Percentiles rank a stretch among this genome's conserved stretches.
Conservation (phyloP, 1,284 basidiomycete species). For the Heterobasidion irregulare region DNA sequence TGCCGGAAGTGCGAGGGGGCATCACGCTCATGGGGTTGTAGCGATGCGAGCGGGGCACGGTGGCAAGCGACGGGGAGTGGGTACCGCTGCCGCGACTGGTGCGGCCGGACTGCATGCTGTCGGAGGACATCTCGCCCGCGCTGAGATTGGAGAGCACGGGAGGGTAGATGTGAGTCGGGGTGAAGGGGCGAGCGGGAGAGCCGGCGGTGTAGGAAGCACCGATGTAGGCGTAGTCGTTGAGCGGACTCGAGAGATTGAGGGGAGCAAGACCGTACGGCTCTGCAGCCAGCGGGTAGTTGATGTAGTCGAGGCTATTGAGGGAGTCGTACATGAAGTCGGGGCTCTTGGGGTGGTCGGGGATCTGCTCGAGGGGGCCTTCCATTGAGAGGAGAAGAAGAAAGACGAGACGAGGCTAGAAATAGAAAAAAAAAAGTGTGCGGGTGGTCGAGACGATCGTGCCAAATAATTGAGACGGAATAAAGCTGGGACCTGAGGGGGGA, state of each 20-base stretch:
- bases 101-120: constrained; percentile 53
- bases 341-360: constrained; percentile 39
- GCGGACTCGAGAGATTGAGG: constrained; percentile 45
- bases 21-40: constrained; percentile 61
- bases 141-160: constrained; percentile 63
- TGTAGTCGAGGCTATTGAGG: constrained; percentile 41
- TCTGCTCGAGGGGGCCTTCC: constrained; percentile 43
- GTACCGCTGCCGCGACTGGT: constrained; percentile 60
- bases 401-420: constrained; percentile 16
- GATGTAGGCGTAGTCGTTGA: constrained; percentile 62
- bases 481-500: constrained; percentile 10
- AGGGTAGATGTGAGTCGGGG: constrained; percentile 63
- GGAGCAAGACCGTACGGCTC: constrained; percentile 33
- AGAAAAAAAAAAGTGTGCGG: constrained; percentile 8
- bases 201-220: constrained; percentile 38
- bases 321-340: constrained; percentile 49
- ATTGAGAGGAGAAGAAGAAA: constrained; percentile 21
- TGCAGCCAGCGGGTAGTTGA: constrained; percentile 36
- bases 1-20: constrained; percentile 19
- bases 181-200: constrained; percentile 58
- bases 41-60: constrained; percentile 62
- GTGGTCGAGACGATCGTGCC: constrained; percentile 14
- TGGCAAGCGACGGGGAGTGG: constrained; percentile 49
- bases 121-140: constrained; percentile 61
- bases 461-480: constrained; percentile 30